Evolutionary conservation across 192 early-diverging fungal genomes (phyloP).

Genomic region (Mortierella antarctica): DNA sequence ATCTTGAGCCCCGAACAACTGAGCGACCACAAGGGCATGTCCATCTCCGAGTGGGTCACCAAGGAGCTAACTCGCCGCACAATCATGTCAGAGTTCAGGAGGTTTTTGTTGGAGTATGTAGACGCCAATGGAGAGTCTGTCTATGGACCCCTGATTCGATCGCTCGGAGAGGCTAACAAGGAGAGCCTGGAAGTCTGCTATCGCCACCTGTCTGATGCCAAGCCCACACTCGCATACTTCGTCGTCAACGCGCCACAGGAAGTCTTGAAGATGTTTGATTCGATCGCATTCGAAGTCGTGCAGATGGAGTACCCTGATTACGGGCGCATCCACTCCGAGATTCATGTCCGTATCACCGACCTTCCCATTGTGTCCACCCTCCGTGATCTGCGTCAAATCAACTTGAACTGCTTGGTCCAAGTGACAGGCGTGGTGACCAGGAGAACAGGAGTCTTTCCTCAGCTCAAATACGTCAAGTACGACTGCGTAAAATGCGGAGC

Average conservation of each 20-base stretch:
- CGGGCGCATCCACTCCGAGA: constrained; percentile 89
- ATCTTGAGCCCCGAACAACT: constrained; percentile 72
- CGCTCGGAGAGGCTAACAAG: constrained; percentile 82
- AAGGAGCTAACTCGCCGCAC: constrained; percentile 86
- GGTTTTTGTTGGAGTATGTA: constrained; percentile 89
- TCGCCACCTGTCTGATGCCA: constrained; percentile 80
- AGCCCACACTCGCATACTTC: constrained; percentile 89
- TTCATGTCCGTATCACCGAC: constrained; percentile 94
- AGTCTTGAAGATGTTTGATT: constrained; percentile 91
- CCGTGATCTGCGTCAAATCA: constrained; percentile 90
- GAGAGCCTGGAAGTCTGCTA: constrained; percentile 92
- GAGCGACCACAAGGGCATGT: constrained; percentile 82
- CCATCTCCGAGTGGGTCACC: constrained; percentile 87
- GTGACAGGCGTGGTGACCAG: constrained; percentile 93
- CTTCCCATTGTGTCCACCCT: constrained; percentile 86
- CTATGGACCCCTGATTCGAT: constrained; percentile 91
- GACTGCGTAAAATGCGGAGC: constrained; percentile 94
- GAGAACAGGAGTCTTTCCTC: constrained; percentile 95
- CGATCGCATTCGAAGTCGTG: constrained; percentile 92
- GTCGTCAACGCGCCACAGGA: constrained; percentile 89
- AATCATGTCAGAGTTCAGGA: constrained; percentile 87
- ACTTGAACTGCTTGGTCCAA: constrained; percentile 92
- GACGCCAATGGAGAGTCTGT: constrained; percentile 89
- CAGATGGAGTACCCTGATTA: constrained; percentile 91
- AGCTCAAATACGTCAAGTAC: constrained; percentile 96